Percentiles rank a stretch among this genome's conserved stretches.
phyloP scores from a whole-genome alignment of 2,329 filamentous ascomycete genomes.

The Parafenestella ontariensis region DNA sequence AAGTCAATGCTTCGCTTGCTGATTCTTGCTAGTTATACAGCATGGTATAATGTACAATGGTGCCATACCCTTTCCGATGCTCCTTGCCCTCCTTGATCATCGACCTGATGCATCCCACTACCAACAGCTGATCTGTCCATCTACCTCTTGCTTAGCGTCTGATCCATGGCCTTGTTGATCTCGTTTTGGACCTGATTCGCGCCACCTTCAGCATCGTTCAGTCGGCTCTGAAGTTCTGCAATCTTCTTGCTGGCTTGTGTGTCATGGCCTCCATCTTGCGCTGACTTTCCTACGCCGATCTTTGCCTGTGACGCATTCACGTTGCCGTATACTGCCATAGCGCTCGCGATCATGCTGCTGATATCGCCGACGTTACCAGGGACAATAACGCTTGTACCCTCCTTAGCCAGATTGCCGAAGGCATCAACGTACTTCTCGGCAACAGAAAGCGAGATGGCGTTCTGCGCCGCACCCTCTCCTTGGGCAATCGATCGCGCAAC shows the following conservation, averaged over 20 bases:
- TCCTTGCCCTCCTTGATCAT: background rate
- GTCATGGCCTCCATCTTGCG: constrained; percentile 20
- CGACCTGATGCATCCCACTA: background rate
- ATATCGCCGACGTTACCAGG: constrained; percentile 98
- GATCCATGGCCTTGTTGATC: constrained; percentile 46
- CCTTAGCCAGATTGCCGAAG: constrained; percentile 89
- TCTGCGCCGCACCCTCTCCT: constrained; percentile 77
- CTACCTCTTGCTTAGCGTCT: constrained; percentile 42
- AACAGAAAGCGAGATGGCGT: constrained; percentile 84
- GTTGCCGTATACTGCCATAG: constrained; percentile 93
- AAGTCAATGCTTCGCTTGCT: constrained; percentile 28
- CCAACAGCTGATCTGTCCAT: background rate
- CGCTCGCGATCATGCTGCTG: constrained; percentile 94
- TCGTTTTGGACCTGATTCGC: constrained; percentile 36
- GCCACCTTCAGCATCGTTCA: constrained; percentile 32
- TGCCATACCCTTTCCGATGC: constrained; percentile 2
- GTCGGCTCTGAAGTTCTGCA: constrained; percentile 38
- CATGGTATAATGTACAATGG: constrained; percentile 41
- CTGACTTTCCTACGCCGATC: constrained; percentile 63
- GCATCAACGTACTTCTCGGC: constrained; percentile 99
- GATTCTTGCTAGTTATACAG: constrained; percentile 40
- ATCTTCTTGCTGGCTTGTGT: constrained; percentile 39
- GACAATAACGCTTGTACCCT: constrained; percentile 94
- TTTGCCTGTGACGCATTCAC: constrained; percentile 81
- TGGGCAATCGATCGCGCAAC: constrained; percentile 78